phyloP scores from a whole-genome alignment of 176 grass and related monocot genomes.

The Triticum monococcum region DNA sequence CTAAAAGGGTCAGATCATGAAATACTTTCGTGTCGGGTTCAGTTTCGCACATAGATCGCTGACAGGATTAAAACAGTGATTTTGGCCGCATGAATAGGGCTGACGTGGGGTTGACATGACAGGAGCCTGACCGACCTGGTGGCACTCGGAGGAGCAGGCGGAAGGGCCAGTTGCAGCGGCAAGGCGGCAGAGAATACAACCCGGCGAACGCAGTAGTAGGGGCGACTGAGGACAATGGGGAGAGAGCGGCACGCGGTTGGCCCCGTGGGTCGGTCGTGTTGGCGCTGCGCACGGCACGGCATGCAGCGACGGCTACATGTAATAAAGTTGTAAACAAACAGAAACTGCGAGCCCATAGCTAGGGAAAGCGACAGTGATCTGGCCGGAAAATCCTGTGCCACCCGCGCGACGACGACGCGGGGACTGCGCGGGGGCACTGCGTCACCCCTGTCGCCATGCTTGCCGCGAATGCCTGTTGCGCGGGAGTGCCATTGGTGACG shows the following conservation, averaged over 20 bases:
- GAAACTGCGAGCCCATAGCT: background rate
- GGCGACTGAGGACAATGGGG: background rate
- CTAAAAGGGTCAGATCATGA: too few species aligned
- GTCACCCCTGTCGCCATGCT: conserved; percentile 24
- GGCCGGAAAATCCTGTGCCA: conserved; percentile 24
- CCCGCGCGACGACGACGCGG: conserved; percentile 28
- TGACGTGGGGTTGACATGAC: conserved; percentile 39
- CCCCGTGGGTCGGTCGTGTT: conserved; percentile 39
- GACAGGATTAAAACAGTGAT: too few species aligned
- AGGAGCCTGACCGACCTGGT: background rate
- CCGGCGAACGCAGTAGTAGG: conserved; percentile 9
- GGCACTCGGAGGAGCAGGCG: conserved; percentile 19
- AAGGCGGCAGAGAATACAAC: background rate
- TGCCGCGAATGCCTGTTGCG: background rate
- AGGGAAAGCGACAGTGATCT: conserved; percentile 32
- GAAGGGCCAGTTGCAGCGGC: conserved; percentile 26
- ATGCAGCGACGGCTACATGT: background rate
- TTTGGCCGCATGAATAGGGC: conserved; percentile 13
- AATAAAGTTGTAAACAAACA: conserved; percentile 19
- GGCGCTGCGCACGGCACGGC: background rate
- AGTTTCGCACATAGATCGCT: too few species aligned
- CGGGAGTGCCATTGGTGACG: background rate
- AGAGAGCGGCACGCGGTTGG: conserved; percentile 43
- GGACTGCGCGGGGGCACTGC: conserved; percentile 28
- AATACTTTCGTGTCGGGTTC: too few species aligned